Percentiles rank a stretch among this genome's conserved stretches.
Evolutionary conservation across 495 filamentous ascomycete species (phyloP).

Genomic region (Penicillium fimorum): DNA sequence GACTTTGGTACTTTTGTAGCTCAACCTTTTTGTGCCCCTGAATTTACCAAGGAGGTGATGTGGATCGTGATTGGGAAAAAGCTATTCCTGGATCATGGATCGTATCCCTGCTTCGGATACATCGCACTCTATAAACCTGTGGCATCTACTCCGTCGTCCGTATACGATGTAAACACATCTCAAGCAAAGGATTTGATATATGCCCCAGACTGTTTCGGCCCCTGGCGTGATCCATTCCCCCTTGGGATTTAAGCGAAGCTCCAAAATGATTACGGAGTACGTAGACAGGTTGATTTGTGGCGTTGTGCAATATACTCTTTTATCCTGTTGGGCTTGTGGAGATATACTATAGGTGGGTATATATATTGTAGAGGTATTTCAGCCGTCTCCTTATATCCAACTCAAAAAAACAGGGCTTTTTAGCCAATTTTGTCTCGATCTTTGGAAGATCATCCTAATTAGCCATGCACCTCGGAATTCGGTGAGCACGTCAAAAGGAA

Average conservation of each 20-base stretch:
- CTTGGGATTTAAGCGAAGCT: not conserved
- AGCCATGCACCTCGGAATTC: not conserved
- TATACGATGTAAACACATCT: not conserved
- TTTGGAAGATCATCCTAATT: conserved; percentile 2
- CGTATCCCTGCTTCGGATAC: conserved; percentile 1
- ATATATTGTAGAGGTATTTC: not conserved
- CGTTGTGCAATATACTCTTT: not conserved
- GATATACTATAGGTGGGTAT: not conserved
- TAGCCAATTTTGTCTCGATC: conserved; percentile 1
- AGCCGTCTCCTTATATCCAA: not conserved
- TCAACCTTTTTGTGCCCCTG: conserved; percentile 7
- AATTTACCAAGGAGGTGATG: not conserved
- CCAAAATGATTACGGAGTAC: not conserved
- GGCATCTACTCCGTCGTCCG: not conserved
- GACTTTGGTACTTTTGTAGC: conserved; percentile 9
- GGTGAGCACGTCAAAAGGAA: conserved; percentile 3
- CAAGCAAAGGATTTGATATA: conserved; percentile 6
- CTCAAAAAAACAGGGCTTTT: not conserved
- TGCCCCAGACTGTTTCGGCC: conserved; percentile 12
- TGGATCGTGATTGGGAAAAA: not conserved
- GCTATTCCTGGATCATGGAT: not conserved
- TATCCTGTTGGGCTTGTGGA: not conserved
- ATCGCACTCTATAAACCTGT: not conserved
- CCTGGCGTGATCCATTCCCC: conserved; percentile 8
- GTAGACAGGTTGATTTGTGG: not conserved